phyloP scores from a whole-genome alignment of 352 stramenopile genomes.

The Phytophthora rubi region DNA sequence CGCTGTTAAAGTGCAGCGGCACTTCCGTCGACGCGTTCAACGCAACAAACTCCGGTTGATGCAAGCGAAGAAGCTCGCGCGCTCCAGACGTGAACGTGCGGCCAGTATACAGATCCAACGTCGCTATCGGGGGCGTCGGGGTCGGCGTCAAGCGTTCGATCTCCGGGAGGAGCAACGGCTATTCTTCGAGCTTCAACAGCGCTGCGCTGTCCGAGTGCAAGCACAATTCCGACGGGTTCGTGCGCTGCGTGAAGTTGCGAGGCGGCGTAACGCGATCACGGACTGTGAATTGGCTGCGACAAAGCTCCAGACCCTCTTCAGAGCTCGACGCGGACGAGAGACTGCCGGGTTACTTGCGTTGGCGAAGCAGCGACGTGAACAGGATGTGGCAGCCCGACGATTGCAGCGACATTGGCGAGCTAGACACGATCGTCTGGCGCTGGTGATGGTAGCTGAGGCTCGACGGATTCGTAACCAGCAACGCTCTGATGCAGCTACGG shows the following conservation, averaged over 20 bases:
- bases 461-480: slow-evolving; percentile 37
- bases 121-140: slow-evolving; percentile 58
- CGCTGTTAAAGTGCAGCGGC: slow-evolving; percentile 59
- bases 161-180: slow-evolving; percentile 40
- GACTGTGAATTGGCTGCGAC: slow-evolving; percentile 57
- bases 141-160: slow-evolving; percentile 48
- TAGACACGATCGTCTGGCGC: slow-evolving; percentile 51
- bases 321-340: slow-evolving; percentile 52
- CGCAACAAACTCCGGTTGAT: slow-evolving; percentile 46
- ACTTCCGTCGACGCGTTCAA: slow-evolving; percentile 48
- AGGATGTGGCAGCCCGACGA: slow-evolving; percentile 41
- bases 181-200: slow-evolving; percentile 44
- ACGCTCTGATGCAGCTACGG: slow-evolving; percentile 40
- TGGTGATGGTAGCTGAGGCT: slow-evolving; percentile 47
- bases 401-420: slow-evolving; percentile 66
- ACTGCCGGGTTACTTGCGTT: slow-evolving; percentile 51
- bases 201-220: slow-evolving; percentile 57
- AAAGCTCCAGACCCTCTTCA: slow-evolving; percentile 67
- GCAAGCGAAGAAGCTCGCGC: slow-evolving; percentile 37
- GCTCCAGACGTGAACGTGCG: slow-evolving; percentile 37
- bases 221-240: slow-evolving; percentile 52
- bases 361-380: slow-evolving; percentile 42
- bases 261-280: slow-evolving; percentile 29
- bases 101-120: slow-evolving; percentile 65
- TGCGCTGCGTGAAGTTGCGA: slow-evolving; percentile 39